Evolutionary conservation across 2,329 filamentous ascomycete species (phyloP).

Genomic region (Magnaporthiopsis incrustans): DNA sequence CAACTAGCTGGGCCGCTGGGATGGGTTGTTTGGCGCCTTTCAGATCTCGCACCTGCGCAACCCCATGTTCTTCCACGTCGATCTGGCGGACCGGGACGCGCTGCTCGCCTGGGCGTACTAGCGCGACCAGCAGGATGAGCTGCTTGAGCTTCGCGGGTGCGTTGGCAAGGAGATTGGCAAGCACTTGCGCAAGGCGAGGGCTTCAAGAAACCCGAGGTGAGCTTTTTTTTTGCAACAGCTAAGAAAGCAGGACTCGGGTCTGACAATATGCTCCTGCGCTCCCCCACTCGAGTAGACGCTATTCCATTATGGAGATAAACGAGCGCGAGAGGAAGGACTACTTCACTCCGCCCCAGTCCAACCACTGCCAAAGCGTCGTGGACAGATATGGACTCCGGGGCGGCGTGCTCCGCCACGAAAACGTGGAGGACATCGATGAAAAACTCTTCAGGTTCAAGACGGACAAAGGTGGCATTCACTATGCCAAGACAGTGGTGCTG

Average conservation of each 20-base stretch:
- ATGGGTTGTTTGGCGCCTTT: conserved; percentile 57
- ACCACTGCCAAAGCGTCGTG: conserved; percentile 52
- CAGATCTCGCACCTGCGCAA: conserved; percentile 66
- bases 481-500: conserved; percentile 57
- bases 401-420: conserved; percentile 50
- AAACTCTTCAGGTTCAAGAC: conserved; percentile 60
- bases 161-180: conserved; percentile 77
- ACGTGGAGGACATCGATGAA: conserved; percentile 48
- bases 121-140: conserved; percentile 50
- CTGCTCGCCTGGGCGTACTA: conserved; percentile 61
- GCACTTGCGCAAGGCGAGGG: conserved; percentile 60
- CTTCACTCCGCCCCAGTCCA: conserved; percentile 53
- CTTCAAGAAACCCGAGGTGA: conserved; percentile 20
- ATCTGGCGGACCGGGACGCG: conserved; percentile 67
- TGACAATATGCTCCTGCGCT: neutral
- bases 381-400: conserved; percentile 47
- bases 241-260: neutral
- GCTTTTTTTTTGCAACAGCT: conserved; percentile 7
- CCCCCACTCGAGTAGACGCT: conserved; percentile 24
- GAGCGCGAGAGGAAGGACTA: conserved; percentile 63
- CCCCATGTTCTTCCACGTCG: conserved; percentile 77
- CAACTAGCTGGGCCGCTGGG: conserved; percentile 65
- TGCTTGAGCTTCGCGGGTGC: conserved; percentile 63
- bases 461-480: conserved; percentile 37
- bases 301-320: conserved; percentile 47